Evolutionary conservation across 306 rosid species (phyloP).

Genomic region (Dryas drummondii): DNA sequence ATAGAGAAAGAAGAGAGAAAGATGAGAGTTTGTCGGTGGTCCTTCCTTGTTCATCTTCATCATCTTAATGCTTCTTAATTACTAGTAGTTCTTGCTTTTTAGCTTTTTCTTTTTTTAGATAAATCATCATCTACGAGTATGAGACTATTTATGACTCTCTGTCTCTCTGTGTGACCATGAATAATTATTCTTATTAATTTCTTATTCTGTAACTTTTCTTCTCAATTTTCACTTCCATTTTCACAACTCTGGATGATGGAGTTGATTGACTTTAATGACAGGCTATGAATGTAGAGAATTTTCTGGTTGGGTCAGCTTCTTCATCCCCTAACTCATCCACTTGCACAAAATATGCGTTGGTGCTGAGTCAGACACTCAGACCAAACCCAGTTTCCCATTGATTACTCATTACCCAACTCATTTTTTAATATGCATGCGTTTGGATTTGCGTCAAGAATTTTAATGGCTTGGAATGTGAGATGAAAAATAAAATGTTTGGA

Average conservation of each 20-base stretch:
- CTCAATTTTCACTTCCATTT: background rate
- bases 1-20: conserved; percentile 43
- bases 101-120: background rate
- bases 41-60: background rate
- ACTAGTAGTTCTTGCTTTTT: background rate
- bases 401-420: background rate
- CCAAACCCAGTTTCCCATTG: background rate
- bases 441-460: too few relatives aligned
- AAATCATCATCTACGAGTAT: too few relatives aligned
- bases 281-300: background rate
- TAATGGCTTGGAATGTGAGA: too few relatives aligned
- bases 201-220: background rate
- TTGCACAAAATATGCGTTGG: conserved; percentile 12
- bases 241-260: background rate
- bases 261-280: background rate
- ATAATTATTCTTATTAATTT: background rate
- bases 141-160: background rate
- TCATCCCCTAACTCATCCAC: background rate
- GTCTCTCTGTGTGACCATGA: conserved; percentile 34
- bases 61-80: background rate
- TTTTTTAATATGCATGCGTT: background rate
- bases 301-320: background rate
- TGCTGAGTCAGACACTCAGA: conserved; percentile 12
- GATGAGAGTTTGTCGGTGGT: conserved; percentile 73
- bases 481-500: too few relatives aligned